phyloP scores from a whole-genome alignment of 805 yeast genomes.

The Ogataea pini region DNA sequence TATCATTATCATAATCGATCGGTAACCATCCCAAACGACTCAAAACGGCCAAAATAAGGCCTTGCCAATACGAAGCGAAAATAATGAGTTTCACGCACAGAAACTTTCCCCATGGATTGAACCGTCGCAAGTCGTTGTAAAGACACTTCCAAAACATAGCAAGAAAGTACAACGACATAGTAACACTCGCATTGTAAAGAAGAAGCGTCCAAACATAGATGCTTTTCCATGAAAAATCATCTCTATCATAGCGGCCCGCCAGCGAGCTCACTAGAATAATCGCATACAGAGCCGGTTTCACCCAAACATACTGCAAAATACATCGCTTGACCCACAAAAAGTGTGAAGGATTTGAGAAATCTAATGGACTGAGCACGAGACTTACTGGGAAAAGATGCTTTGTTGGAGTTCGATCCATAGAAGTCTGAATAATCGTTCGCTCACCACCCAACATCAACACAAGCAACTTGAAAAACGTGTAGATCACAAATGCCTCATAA shows the following conservation, averaged over 20 bases:
- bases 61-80: constrained; percentile 99
- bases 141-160: constrained; percentile 93
- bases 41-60: constrained; percentile 57
- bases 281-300: constrained; percentile 79
- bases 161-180: constrained; percentile 77
- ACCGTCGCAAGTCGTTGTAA: constrained; percentile 71
- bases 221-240: constrained; percentile 48
- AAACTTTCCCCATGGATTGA: constrained; percentile 90
- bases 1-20: constrained; percentile 20
- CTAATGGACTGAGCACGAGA: constrained; percentile 57
- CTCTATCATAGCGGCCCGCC: constrained; percentile 51
- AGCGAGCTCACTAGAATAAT: constrained; percentile 49
- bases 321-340: constrained; percentile 80
- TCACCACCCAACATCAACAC: constrained; percentile 92
- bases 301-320: constrained; percentile 91
- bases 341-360: constrained; percentile 82
- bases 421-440: constrained; percentile 65
- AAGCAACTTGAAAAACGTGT: constrained; percentile 83
- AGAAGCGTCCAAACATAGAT: constrained; percentile 65
- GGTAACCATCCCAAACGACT: constrained; percentile 46
- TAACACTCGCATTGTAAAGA: constrained; percentile 76
- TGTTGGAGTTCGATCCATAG: constrained; percentile 67
- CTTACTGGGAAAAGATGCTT: constrained; percentile 60
- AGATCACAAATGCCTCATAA: constrained; percentile 94
- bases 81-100: constrained; percentile 90